phyloP scores from a whole-genome alignment of 2,329 filamentous ascomycete species.

The Sphaceloma murrayae region DNA sequence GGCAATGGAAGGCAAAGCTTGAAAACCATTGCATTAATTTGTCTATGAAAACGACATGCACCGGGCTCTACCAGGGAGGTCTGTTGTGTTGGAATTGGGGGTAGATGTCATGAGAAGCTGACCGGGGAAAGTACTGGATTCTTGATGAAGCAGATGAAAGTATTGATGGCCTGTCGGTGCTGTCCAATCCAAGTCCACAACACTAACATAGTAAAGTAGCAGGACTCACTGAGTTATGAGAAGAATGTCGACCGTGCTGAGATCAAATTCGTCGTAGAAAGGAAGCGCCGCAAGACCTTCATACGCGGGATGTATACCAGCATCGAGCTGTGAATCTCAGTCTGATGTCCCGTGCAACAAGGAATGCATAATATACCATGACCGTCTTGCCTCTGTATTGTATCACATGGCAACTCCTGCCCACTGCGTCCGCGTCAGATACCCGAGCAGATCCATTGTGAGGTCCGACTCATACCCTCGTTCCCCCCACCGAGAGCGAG shows the following conservation, averaged over 20 bases:
- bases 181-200: background rate
- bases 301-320: slow-evolving; percentile 92
- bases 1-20: background rate
- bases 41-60: slow-evolving; percentile 13
- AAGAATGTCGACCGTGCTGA: slow-evolving; percentile 93
- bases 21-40: slow-evolving; percentile 16
- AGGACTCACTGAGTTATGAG: slow-evolving; percentile 97
- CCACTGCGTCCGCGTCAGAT: slow-evolving; percentile 47
- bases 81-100: too few species aligned
- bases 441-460: background rate
- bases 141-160: background rate
- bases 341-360: slow-evolving; percentile 20
- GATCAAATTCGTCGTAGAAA: slow-evolving; percentile 97
- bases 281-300: slow-evolving; percentile 87
- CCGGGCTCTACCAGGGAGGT: too few species aligned
- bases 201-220: slow-evolving; percentile 6
- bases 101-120: too few species aligned
- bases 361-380: slow-evolving; percentile 56
- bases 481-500: slow-evolving; percentile 90
- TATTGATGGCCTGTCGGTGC: background rate
- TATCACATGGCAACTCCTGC: slow-evolving; percentile 96
- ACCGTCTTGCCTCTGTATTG: slow-evolving; percentile 99
- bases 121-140: background rate
- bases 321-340: slow-evolving; percentile 61
- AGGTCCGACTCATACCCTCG: slow-evolving; percentile 58